phyloP scores from a whole-genome alignment of 768 basidiomycete genomes.

The Pholiota molesta region DNA sequence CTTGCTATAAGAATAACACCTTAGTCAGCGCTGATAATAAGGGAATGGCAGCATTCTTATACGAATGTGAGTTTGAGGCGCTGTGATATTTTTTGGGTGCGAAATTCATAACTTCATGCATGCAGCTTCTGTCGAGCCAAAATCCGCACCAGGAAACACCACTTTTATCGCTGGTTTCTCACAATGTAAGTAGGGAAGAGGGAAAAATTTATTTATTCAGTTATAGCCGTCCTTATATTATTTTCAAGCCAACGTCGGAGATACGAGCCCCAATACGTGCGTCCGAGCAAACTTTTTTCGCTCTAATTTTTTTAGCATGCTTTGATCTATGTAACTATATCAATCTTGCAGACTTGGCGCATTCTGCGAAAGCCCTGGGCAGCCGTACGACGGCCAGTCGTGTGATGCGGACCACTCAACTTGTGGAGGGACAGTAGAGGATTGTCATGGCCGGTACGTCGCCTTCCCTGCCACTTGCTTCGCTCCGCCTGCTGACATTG shows the following conservation, averaged over 20 bases:
- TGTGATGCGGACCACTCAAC: slow-evolving; percentile 78
- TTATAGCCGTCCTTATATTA: slow-evolving; percentile 4
- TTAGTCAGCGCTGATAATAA: slow-evolving; percentile 84
- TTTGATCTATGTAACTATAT: not conserved
- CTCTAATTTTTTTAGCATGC: not conserved
- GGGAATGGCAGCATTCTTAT: slow-evolving; percentile 82
- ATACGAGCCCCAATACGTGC: slow-evolving; percentile 80
- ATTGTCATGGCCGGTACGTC: slow-evolving; percentile 70
- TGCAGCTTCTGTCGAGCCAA: slow-evolving; percentile 64
- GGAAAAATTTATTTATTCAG: not conserved
- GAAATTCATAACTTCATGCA: slow-evolving; percentile 1
- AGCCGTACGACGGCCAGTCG: slow-evolving; percentile 63
- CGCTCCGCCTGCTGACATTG: not conserved
- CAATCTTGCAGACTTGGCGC: slow-evolving; percentile 55
- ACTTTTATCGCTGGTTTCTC: slow-evolving; percentile 77
- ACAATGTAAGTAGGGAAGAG: slow-evolving; percentile 53
- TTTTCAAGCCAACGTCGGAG: slow-evolving; percentile 73
- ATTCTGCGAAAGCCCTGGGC: slow-evolving; percentile 77
- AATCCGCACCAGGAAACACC: slow-evolving; percentile 65
- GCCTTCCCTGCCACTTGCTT: slow-evolving; percentile 1
- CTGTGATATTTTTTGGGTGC: not conserved
- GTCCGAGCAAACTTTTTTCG: slow-evolving; percentile 26
- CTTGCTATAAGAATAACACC: slow-evolving; percentile 67
- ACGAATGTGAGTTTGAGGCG: slow-evolving; percentile 54
- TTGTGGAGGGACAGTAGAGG: slow-evolving; percentile 66